Percentiles rank a stretch among this genome's conserved stretches.
Evolutionary conservation across 306 rosid species (phyloP).

Genomic region (Canavalia ensiformis): DNA sequence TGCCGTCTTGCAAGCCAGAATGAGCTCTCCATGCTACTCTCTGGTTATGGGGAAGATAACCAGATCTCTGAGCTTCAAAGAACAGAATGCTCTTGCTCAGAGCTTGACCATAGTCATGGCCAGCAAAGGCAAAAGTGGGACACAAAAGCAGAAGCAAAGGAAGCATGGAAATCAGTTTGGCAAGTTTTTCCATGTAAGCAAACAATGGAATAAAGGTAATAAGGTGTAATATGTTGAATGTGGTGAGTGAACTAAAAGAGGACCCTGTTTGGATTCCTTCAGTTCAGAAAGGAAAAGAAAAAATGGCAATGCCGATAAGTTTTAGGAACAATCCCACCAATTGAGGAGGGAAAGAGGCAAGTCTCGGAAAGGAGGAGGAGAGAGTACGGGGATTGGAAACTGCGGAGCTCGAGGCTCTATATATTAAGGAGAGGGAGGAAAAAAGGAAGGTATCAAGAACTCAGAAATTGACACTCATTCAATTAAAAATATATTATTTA

Average conservation of each 20-base stretch:
- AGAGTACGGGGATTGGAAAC: slow-evolving; percentile 60
- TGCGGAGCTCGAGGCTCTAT: slow-evolving; percentile 64
- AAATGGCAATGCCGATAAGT: slow-evolving; percentile 56
- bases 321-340: slow-evolving; percentile 52
- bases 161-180: slow-evolving; percentile 50
- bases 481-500: neutral
- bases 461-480: slow-evolving; percentile 48
- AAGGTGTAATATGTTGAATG: neutral
- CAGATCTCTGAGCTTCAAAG: slow-evolving; percentile 99
- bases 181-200: slow-evolving; percentile 59
- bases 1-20: slow-evolving; percentile 91
- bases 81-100: slow-evolving; percentile 88
- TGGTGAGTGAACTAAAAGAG: neutral
- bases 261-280: too few relatives aligned
- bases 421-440: slow-evolving; percentile 56
- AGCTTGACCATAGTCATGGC: slow-evolving; percentile 89
- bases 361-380: neutral
- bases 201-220: too few relatives aligned
- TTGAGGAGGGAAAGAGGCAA: slow-evolving; percentile 17
- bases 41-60: slow-evolving; percentile 77
- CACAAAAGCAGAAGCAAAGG: slow-evolving; percentile 57
- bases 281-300: neutral
- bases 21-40: slow-evolving; percentile 92
- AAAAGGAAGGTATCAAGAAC: slow-evolving; percentile 56
- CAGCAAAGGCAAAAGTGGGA: slow-evolving; percentile 59